Conservation (phyloP, 2,329 filamentous ascomycete genomes). For the Arthrobotrys iridis region DNA sequence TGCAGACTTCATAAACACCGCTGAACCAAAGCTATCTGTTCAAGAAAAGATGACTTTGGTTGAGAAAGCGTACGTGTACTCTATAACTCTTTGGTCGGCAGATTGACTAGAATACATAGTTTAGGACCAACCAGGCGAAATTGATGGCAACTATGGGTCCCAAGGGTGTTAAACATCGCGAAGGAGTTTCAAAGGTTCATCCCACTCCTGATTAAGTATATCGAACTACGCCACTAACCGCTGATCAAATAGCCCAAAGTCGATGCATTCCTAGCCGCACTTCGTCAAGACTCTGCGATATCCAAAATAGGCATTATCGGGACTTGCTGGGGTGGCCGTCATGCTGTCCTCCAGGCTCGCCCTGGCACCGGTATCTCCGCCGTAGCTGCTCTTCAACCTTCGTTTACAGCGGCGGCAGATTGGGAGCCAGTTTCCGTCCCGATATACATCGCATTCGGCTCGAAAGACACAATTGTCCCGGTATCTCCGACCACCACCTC, state of each 20-base stretch:
- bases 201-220: background rate
- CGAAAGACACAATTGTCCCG: slow-evolving; percentile 36
- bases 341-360: slow-evolving; percentile 46
- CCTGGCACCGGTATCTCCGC: slow-evolving; percentile 25
- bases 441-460: slow-evolving; percentile 37
- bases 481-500: background rate
- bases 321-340: slow-evolving; percentile 48
- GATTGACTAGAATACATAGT: background rate
- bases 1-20: slow-evolving; percentile 31
- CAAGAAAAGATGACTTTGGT: slow-evolving; percentile 37
- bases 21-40: slow-evolving; percentile 37
- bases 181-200: slow-evolving; percentile 46
- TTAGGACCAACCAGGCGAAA: slow-evolving; percentile 35
- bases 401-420: slow-evolving; percentile 23
- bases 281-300: slow-evolving; percentile 32
- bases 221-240: background rate
- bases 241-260: slow-evolving; percentile 26
- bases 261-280: slow-evolving; percentile 23
- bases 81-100: background rate
- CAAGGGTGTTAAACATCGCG: slow-evolving; percentile 38
- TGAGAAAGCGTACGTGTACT: slow-evolving; percentile 29
- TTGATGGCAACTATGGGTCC: slow-evolving; percentile 33
- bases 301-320: slow-evolving; percentile 45
- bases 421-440: slow-evolving; percentile 36
- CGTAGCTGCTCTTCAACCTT: slow-evolving; percentile 40